phyloP scores from a whole-genome alignment of 2,329 filamentous ascomycete genomes.

The Fusarium mundagurra region DNA sequence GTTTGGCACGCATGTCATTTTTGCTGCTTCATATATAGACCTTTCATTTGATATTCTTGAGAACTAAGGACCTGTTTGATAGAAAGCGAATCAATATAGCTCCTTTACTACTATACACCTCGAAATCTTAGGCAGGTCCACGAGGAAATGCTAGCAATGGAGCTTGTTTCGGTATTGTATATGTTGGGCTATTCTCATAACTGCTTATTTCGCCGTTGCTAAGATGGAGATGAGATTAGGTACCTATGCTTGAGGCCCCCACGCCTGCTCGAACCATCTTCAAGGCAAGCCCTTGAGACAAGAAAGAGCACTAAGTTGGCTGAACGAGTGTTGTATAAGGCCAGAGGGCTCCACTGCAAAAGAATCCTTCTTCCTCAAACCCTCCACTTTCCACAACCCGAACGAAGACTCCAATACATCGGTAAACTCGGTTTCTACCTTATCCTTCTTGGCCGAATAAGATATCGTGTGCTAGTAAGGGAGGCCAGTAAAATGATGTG shows the following conservation, averaged over 20 bases:
- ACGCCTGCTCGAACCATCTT: constrained; percentile 1
- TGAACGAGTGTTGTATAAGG: neutral
- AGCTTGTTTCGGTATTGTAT: neutral
- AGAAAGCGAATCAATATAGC: neutral
- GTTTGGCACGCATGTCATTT: neutral
- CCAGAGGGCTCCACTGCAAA: neutral
- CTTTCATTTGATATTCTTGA: neutral
- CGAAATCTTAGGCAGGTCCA: neutral
- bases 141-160: neutral
- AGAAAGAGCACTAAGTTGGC: neutral
- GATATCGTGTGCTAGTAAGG: neutral
- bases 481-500: neutral
- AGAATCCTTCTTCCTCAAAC: neutral
- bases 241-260: neutral
- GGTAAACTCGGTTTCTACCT: neutral
- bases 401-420: neutral
- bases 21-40: neutral
- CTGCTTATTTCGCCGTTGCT: neutral
- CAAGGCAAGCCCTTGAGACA: neutral
- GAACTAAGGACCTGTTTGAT: neutral
- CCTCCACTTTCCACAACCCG: neutral
- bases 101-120: neutral
- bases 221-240: neutral
- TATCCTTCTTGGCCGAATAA: neutral
- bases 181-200: neutral